Evolutionary conservation across 164 flowering plant genomes (phyloP), one percentile per base, ranked within the genome.

Genomic region (Annona squamosa): DNA sequence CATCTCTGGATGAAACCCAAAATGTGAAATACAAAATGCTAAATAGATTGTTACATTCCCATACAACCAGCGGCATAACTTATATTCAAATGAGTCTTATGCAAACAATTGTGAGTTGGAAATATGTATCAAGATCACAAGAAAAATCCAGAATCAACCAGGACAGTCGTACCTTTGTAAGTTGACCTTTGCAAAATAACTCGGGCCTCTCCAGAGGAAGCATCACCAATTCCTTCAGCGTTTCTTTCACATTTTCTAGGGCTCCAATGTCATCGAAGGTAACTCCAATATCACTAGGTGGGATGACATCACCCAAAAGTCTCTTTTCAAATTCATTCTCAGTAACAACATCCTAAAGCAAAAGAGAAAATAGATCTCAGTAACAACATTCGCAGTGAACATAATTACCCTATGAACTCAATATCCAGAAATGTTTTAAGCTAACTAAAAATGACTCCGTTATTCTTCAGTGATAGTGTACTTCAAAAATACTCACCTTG

Each of bases 171-270:
- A 94, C 97, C 93, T 94, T 92, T 48, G 94, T 89, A 65, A 92
- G 79, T 81, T 94, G 99, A 70, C 99, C 99, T 83, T 86, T 92
- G 81, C 88, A 79, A 80, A 94, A 94, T 72, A 94, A 76, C 72
- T 94, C 98, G 19, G 98, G 98, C 77, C 98, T 87, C 77, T 92
- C 97, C 76, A 94, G 86, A 68, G 99, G 97, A 76, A 94, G 94
- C 99, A 94, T 92, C 74, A 94, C 99, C 83, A 94, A 77, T 78
- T 94, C 99, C 87, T 92, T 92, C 81, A 94, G 74, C 6, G 97
- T 94, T 74, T 92, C 97, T 82, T 94, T 94, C 19, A 92, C 97
- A 81, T 86, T 90, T 75, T 91, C 97, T 37, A 92, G 71, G 16
- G 97, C 99, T 64, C 99, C 99, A 86, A 94, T 92, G 76, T 92